These are phyloP conservation scores for Salisapilia sapeloensis DNA, from an alignment of 352 stramenopile genomes.

Conservation along the genomic window DNA sequence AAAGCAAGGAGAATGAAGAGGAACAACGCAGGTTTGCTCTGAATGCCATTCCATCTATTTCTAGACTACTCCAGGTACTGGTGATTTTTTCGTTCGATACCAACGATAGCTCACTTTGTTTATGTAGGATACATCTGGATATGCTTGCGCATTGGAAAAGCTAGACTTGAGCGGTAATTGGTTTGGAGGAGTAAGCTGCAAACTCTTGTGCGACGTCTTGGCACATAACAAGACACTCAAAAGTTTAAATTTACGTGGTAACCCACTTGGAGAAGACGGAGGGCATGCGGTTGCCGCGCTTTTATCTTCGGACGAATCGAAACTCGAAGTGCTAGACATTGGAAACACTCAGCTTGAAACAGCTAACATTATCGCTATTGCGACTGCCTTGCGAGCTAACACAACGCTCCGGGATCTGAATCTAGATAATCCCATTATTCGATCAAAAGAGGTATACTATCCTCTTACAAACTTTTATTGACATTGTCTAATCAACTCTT, in stretches of 20 bases:
- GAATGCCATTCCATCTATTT: constrained; percentile 1
- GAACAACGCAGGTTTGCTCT: too few relatives aligned
- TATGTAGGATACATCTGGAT: constrained; percentile 24
- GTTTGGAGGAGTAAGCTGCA: constrained; percentile 34
- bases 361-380: constrained; percentile 52
- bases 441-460: constrained; percentile 19
- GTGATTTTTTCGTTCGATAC: background rate
- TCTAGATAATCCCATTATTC: constrained; percentile 40
- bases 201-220: constrained; percentile 31
- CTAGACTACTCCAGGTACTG: constrained; percentile 2
- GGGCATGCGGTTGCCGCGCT: constrained; percentile 32
- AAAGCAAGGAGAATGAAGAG: constrained; percentile 7
- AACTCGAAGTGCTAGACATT: constrained; percentile 27
- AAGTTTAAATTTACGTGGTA: constrained; percentile 24
- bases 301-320: constrained; percentile 11
- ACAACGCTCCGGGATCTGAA: constrained; percentile 16
- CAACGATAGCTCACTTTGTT: constrained; percentile 24
- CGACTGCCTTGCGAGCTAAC: constrained; percentile 26
- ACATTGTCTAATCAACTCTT: background rate
- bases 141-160: constrained; percentile 26
- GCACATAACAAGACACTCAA: constrained; percentile 14
- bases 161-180: constrained; percentile 42
- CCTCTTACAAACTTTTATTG: too few relatives aligned
- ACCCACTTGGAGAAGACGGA: constrained; percentile 26
- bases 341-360: constrained; percentile 34